Evolutionary conservation across 2,329 filamentous ascomycete species (phyloP).

Genomic region (Fusarium duplospermum): DNA sequence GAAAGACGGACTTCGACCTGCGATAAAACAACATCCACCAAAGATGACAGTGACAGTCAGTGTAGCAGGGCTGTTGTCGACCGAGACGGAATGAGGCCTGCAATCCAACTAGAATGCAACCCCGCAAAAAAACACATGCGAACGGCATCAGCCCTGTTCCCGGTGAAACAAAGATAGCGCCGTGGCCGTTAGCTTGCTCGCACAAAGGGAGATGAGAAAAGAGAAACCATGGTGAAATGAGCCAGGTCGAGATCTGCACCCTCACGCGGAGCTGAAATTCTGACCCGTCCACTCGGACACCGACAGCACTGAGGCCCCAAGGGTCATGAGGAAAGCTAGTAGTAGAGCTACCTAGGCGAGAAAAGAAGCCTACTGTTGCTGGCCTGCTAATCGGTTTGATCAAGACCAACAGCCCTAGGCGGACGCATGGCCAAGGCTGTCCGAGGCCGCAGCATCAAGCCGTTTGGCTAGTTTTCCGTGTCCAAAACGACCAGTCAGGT

Average conservation of each 20-base stretch:
- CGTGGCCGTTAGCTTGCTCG: background rate
- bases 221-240: conserved; percentile 19
- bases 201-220: background rate
- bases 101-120: conserved; percentile 21
- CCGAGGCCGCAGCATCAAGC: conserved; percentile 26
- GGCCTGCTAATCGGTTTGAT: conserved; percentile 15
- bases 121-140: background rate
- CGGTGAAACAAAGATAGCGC: background rate
- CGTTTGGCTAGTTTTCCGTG: conserved; percentile 17
- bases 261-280: conserved; percentile 13
- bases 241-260: conserved; percentile 28
- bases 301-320: conserved; percentile 6
- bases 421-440: conserved; percentile 27
- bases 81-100: conserved; percentile 3
- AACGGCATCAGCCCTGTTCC: background rate
- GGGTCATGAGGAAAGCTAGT: conserved; percentile 30
- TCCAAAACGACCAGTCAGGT: conserved; percentile 4
- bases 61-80: conserved; percentile 1
- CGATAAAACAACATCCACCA: background rate
- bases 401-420: conserved; percentile 3
- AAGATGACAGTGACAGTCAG: background rate
- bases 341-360: conserved; percentile 6
- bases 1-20: background rate
- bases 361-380: conserved; percentile 11
- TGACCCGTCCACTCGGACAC: conserved; percentile 12